These are phyloP conservation scores for Phytophthora citricola DNA, from an alignment of 352 stramenopile genomes.

Conservation along the genomic window DNA sequence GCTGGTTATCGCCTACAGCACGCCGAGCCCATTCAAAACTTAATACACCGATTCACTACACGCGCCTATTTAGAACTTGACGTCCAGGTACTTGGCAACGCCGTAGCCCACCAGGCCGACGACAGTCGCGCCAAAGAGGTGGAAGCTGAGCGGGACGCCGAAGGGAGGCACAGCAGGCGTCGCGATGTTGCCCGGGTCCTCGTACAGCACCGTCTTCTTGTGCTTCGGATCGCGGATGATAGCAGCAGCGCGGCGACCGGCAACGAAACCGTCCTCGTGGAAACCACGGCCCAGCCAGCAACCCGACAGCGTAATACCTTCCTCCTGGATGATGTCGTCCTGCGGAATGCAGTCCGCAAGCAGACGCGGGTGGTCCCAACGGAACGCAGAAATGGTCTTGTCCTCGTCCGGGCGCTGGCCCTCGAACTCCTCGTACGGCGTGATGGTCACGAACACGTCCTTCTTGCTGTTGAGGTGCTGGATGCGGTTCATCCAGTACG, in stretches of 20 bases:
- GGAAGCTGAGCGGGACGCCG: slow-evolving; percentile 71
- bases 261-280: slow-evolving; percentile 89
- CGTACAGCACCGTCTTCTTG: slow-evolving; percentile 73
- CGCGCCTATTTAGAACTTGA: slow-evolving; percentile 41
- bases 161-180: slow-evolving; percentile 79
- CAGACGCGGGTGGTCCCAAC: slow-evolving; percentile 86
- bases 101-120: slow-evolving; percentile 69
- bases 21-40: slow-evolving; percentile 4
- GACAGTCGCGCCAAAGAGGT: slow-evolving; percentile 57
- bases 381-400: slow-evolving; percentile 76
- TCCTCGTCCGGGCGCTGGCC: slow-evolving; percentile 60
- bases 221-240: slow-evolving; percentile 85
- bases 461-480: slow-evolving; percentile 88
- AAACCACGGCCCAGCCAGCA: slow-evolving; percentile 85
- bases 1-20: too few relatives aligned
- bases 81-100: slow-evolving; percentile 65
- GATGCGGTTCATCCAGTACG: slow-evolving; percentile 92
- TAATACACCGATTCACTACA: slow-evolving; percentile 33
- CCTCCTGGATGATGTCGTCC: slow-evolving; percentile 87
- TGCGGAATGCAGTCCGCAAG: slow-evolving; percentile 85
- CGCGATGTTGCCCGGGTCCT: slow-evolving; percentile 85
- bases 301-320: slow-evolving; percentile 84
- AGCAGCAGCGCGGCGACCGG: slow-evolving; percentile 72
- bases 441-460: slow-evolving; percentile 90
- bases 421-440: slow-evolving; percentile 65